phyloP scores from a whole-genome alignment of 202 grass and related monocot genomes.

The Panicum virgatum region DNA sequence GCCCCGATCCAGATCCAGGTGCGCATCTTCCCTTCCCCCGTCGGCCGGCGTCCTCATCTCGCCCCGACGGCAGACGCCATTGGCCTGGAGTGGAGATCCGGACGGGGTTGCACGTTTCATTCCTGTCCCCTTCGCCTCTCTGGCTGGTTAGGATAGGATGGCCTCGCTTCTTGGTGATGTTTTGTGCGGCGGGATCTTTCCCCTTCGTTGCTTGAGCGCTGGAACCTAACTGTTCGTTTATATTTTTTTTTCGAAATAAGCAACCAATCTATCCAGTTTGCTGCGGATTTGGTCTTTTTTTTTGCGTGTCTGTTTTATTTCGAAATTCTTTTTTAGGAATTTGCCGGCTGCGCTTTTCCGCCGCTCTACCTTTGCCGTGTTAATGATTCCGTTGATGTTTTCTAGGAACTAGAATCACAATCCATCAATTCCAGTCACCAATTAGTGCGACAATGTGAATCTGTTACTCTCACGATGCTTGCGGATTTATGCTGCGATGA shows the following conservation, averaged over 20 bases:
- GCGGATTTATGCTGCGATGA: not conserved
- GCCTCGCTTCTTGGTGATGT: not conserved
- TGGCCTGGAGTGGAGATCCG: not conserved
- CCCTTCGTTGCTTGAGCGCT: not conserved
- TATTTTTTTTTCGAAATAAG: not conserved
- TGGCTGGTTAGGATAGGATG: not conserved
- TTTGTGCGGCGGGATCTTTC: not conserved
- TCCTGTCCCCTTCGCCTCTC: not conserved
- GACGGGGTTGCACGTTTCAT: not conserved
- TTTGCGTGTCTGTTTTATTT: not conserved
- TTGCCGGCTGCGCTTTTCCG: not conserved
- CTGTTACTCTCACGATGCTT: not conserved
- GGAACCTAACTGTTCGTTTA: not conserved
- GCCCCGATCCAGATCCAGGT: conserved; percentile 32
- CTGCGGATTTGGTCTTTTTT: not conserved
- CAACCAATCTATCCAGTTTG: not conserved
- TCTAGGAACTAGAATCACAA: not conserved
- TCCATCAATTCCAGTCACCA: not conserved
- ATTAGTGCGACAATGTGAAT: not conserved
- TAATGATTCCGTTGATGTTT: not conserved
- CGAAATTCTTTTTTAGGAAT: not conserved
- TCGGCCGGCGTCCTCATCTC: not conserved
- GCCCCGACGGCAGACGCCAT: not conserved
- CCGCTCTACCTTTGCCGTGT: not conserved
- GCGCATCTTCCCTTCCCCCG: not conserved